Conservation (phyloP, 345 rosid genomes). For the Kernera saxatilis region DNA sequence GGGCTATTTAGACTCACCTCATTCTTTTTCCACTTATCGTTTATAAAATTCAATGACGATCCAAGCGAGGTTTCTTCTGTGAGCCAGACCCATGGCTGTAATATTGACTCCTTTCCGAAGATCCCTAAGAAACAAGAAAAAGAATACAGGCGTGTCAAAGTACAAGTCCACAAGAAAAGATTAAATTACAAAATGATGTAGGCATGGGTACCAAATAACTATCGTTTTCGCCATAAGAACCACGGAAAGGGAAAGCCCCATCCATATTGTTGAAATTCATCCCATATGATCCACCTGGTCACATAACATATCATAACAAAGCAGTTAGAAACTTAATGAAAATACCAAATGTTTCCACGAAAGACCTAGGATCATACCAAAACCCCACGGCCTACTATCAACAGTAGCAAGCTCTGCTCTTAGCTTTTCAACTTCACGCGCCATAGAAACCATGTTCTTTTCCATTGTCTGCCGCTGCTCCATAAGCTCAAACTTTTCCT, state of each 20-base stretch:
- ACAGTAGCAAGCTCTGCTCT: conserved; percentile 68
- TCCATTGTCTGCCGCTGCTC: conserved; percentile 95
- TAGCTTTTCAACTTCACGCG: conserved; percentile 94
- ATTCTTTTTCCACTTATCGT: conserved; percentile 20
- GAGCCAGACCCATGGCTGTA: conserved; percentile 67
- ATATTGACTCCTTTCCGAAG: conserved; percentile 53
- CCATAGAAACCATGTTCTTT: conserved; percentile 92
- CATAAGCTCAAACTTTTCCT: conserved; percentile 82
- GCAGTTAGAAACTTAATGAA: neutral
- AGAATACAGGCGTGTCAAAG: conserved; percentile 1
- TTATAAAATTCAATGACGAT: conserved; percentile 49
- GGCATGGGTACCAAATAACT: conserved; percentile 53
- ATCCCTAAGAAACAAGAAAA: conserved; percentile 45
- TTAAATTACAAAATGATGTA: neutral
- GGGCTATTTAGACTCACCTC: conserved; percentile 21
- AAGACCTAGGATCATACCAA: conserved; percentile 43
- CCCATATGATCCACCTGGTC: conserved; percentile 68
- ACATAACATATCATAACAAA: conserved; percentile 8
- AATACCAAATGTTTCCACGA: neutral
- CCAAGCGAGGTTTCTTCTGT: conserved; percentile 64
- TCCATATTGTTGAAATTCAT: conserved; percentile 46
- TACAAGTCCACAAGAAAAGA: conserved; percentile 2
- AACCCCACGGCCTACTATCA: conserved; percentile 65
- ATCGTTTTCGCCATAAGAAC: conserved; percentile 66
- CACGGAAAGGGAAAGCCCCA: conserved; percentile 46